Conservation (phyloP, 306 rosid genomes). For the Benincasa hispida region DNA sequence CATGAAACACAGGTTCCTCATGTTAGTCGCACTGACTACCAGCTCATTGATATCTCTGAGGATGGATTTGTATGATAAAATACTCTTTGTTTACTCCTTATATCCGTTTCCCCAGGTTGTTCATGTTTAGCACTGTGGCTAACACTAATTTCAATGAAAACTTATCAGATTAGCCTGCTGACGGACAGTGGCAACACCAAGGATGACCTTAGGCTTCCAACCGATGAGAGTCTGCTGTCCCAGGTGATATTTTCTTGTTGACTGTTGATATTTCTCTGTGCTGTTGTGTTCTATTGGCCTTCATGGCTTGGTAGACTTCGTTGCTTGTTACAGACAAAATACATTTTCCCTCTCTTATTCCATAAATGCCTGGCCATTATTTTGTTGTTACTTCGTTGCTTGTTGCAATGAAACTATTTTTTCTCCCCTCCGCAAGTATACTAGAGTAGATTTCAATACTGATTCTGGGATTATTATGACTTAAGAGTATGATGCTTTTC, state of each 20-base stretch:
- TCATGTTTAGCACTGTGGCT: neutral
- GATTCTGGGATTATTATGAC: neutral
- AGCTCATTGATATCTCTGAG: conserved; percentile 91
- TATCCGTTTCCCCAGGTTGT: neutral
- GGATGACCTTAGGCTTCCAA: conserved; percentile 93
- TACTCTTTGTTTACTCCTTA: neutral
- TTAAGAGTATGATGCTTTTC: no score
- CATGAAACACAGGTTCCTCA: conserved; percentile 67
- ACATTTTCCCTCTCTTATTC: no score
- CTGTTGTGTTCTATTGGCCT: neutral
- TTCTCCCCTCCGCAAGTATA: neutral
- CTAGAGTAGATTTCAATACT: neutral
- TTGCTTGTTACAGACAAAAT: neutral
- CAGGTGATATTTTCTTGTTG: conserved; percentile 37
- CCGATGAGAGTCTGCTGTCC: conserved; percentile 69
- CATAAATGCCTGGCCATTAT: no score
- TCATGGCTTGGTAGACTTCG: neutral
- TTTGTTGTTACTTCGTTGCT: neutral
- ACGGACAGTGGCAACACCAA: conserved; percentile 85
- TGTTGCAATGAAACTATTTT: neutral
- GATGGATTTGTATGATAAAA: conserved; percentile 80
- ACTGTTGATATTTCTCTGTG: neutral
- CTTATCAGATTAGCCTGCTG: conserved; percentile 76
- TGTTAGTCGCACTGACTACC: conserved; percentile 90
- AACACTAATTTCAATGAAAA: neutral